Base-by-base conservation (phyloP, 2,329 filamentous ascomycete genomes). In the Chaetomiaceae sp. region DNA sequence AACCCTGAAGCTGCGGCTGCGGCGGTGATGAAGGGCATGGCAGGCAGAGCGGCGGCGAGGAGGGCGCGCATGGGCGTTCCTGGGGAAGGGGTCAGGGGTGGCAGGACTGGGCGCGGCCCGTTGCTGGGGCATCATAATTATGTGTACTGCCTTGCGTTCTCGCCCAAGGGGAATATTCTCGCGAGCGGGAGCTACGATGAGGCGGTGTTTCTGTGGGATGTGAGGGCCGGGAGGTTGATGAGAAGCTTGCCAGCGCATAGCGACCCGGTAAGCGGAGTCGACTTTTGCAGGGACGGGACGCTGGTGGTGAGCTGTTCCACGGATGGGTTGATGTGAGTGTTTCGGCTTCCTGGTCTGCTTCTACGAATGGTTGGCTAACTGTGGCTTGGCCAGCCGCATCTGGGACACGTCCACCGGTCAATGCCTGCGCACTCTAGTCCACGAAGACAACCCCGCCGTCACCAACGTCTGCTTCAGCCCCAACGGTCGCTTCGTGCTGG, bases 381-480 rank as follows among this genome's bases (percentile, higher is more conserved):
- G 38, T 23, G 36, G 11, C 42, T 40, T 19, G 9, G 1, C 37
- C 55, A 87, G 83, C 60, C 87, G 94, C 53, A 87, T 99, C 58
- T 99, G 94, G 94, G 94, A 99, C 66, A 95, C 92, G 0, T 85
- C 85, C 17, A 96, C 92, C 2, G 94, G 94, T 2, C 94, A 99
- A 69, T 99, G 94, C 70, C 78, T 99, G 25, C 87, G 91, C 47
- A 99, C 94, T 0, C 80, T 99, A 3, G 90, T 99, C 14, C 91
- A 97, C 73, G 94, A 97, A 73, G 94, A 97, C 69, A 95, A 96
- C 66, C 89, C 90, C 0, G 85, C 89, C 15, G 91, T 96, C 7
- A 88, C 89, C 1, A 88, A 87, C 29, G 94, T 97, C 38, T 87
- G 87, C 66, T 99, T 99, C 74, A 88, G 88, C 5, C 92, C 94